Percentiles rank a stretch among this genome's conserved stretches.
These are phyloP conservation scores for Russula virescens DNA, from an alignment of 768 basidiomycete genomes.

Conservation along the genomic window DNA sequence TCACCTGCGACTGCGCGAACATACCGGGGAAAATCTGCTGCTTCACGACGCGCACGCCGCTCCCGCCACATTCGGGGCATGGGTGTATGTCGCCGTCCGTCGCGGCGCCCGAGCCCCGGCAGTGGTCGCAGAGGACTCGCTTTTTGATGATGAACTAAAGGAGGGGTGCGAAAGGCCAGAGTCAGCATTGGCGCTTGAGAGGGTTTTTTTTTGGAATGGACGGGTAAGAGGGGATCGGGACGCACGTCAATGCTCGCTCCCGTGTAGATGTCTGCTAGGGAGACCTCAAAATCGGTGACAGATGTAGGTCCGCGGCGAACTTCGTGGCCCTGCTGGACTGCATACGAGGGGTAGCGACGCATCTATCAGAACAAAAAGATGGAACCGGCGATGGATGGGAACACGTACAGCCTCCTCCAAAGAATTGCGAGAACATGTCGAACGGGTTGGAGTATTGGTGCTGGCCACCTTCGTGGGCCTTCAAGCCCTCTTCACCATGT, in stretches of 20 bases:
- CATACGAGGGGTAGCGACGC: not conserved
- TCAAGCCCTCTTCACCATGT: conserved; percentile 93
- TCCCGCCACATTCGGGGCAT: conserved; percentile 80
- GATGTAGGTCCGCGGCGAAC: conserved; percentile 70
- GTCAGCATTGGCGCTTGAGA: too few species aligned
- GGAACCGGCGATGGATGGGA: not conserved
- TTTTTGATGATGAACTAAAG: conserved; percentile 87
- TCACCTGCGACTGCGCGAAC: conserved; percentile 83
- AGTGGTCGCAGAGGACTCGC: conserved; percentile 91
- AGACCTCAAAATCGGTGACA: conserved; percentile 78
- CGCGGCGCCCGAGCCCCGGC: conserved; percentile 91
- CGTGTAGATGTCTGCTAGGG: conserved; percentile 81
- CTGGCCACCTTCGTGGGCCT: conserved; percentile 86
- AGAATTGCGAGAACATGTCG: conserved; percentile 91
- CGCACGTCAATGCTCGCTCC: conserved; percentile 80
- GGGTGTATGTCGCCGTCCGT: conserved; percentile 82
- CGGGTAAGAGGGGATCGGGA: conserved; percentile 7
- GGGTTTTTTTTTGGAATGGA: not conserved
- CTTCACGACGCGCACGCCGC: conserved; percentile 77
- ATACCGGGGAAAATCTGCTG: conserved; percentile 98
- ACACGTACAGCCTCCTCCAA: conserved; percentile 70
- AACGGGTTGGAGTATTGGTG: conserved; percentile 76
- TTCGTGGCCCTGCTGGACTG: conserved; percentile 49
- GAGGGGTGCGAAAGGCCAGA: not conserved
- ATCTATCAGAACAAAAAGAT: not conserved